Evolutionary conservation across 2,329 filamentous ascomycete species (phyloP).

Genomic region (Kalmusia sp.): DNA sequence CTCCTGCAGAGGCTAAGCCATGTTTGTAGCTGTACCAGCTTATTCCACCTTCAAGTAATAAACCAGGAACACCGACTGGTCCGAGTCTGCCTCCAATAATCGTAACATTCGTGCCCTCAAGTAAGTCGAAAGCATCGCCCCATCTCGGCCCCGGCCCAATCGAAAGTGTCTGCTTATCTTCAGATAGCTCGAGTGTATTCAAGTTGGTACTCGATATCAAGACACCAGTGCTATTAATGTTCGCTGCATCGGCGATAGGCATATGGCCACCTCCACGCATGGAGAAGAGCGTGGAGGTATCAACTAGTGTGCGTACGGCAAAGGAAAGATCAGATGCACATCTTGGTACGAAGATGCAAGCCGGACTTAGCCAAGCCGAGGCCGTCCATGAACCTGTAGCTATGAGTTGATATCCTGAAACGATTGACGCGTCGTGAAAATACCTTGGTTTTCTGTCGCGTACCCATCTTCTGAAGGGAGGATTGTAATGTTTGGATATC

Average conservation of each 20-base stretch:
- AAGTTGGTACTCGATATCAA: slow-evolving; percentile 27
- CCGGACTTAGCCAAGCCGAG: slow-evolving; percentile 19
- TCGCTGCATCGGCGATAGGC: slow-evolving; percentile 27
- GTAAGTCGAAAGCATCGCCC: slow-evolving; percentile 34
- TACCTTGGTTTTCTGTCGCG: no score
- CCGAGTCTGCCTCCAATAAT: slow-evolving; percentile 34
- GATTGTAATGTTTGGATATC: no score
- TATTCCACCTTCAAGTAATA: slow-evolving; percentile 36
- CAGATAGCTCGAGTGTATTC: slow-evolving; percentile 26
- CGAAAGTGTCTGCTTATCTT: slow-evolving; percentile 28
- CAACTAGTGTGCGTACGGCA: slow-evolving; percentile 19
- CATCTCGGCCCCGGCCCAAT: slow-evolving; percentile 38
- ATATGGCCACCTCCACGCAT: slow-evolving; percentile 32
- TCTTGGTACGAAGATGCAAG: slow-evolving; percentile 25
- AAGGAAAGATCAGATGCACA: slow-evolving; percentile 23
- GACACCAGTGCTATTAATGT: slow-evolving; percentile 27
- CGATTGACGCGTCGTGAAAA: no score
- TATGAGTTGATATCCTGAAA: no score
- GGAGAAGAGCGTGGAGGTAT: slow-evolving; percentile 24
- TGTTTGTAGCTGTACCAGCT: slow-evolving; percentile 18
- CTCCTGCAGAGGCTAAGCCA: slow-evolving; percentile 16
- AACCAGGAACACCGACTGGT: slow-evolving; percentile 36
- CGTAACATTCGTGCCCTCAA: slow-evolving; percentile 27
- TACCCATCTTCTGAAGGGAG: no score
- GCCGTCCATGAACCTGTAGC: slow-evolving; percentile 21